phyloP scores from a whole-genome alignment of 306 rosid species.

The Prunus salicina region DNA sequence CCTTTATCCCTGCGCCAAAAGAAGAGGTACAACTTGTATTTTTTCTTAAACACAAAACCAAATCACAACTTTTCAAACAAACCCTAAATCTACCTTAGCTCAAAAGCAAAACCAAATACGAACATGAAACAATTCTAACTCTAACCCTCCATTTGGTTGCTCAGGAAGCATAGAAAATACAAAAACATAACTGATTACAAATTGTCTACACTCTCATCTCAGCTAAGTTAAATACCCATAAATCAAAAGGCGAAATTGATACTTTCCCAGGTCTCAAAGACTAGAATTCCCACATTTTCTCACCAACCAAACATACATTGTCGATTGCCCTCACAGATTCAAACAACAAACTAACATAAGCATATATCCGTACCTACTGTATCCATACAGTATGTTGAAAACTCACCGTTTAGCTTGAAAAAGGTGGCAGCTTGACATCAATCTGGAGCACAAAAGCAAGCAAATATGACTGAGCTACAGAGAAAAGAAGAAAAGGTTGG shows the following conservation, averaged over 20 bases:
- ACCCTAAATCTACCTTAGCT: background rate
- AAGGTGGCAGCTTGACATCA: background rate
- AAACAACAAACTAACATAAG: background rate
- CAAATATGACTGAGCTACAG: constrained; percentile 23
- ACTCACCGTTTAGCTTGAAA: constrained; percentile 18
- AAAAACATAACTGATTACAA: background rate
- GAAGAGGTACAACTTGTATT: constrained; percentile 15
- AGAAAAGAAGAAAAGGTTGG: background rate
- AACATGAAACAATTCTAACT: background rate
- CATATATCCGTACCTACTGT: background rate
- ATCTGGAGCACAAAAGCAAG: constrained; percentile 21
- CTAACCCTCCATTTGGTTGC: constrained; percentile 9
- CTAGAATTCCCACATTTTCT: background rate
- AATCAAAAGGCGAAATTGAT: background rate
- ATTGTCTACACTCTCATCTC: background rate
- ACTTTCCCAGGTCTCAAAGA: background rate
- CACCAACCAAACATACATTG: constrained; percentile 19
- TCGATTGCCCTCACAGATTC: background rate
- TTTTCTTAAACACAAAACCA: constrained; percentile 17
- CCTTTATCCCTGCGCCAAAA: constrained; percentile 35
- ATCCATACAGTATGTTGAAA: background rate
- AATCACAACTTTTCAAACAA: background rate
- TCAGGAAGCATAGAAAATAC: background rate
- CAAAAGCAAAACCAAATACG: background rate
- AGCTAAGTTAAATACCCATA: background rate